Percentiles rank a stretch among this genome's conserved stretches.
These are phyloP conservation scores for Chlamydomonas schloesseri DNA, from an alignment of 139 green algal species.

Conservation along the genomic window DNA sequence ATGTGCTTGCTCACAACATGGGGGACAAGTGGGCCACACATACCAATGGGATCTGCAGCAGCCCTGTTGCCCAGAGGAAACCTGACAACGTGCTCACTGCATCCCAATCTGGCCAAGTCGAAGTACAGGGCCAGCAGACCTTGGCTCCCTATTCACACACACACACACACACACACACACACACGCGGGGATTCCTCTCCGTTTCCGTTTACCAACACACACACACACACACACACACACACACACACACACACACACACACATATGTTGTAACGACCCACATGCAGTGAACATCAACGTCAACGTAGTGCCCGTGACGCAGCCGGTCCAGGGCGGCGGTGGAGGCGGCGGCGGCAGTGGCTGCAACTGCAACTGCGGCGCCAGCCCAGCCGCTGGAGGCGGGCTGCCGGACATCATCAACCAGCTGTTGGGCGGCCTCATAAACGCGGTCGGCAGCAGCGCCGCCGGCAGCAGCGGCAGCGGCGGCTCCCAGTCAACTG, in stretches of 20 bases:
- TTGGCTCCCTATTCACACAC: too few relatives aligned
- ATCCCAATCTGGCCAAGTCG: too few relatives aligned
- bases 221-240: too few relatives aligned
- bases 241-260: background rate
- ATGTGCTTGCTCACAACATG: background rate
- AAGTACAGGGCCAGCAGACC: too few relatives aligned
- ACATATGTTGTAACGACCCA: background rate
- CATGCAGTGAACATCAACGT: conserved; percentile 33
- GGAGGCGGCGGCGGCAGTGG: background rate
- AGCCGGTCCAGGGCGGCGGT: background rate
- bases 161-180: too few relatives aligned
- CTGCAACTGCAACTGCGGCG: conserved; percentile 17
- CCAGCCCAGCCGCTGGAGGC: background rate
- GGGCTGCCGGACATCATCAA: background rate
- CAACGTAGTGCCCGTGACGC: conserved; percentile 15
- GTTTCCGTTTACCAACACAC: too few relatives aligned
- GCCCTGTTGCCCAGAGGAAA: too few relatives aligned
- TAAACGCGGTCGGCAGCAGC: background rate
- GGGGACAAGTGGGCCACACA: too few relatives aligned
- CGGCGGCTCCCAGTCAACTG: background rate
- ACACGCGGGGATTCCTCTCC: too few relatives aligned
- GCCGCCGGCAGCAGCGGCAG: too few relatives aligned
- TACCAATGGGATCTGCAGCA: too few relatives aligned
- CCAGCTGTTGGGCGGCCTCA: background rate
- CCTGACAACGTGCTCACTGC: too few relatives aligned